Evolutionary conservation across 306 rosid species (phyloP).

Genomic region (Inga laurina): DNA sequence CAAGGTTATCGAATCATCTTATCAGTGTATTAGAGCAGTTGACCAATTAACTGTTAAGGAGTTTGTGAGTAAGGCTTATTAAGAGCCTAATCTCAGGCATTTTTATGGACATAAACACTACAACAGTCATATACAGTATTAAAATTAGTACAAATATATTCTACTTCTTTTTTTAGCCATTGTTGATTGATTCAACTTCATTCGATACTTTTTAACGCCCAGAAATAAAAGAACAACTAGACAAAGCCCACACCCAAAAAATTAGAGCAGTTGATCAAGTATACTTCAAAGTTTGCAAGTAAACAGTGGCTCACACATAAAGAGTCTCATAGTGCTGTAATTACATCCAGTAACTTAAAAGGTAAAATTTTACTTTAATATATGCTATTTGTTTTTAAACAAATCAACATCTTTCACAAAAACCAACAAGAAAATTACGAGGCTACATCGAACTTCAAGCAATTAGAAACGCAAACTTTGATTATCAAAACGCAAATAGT

Average conservation of each 20-base stretch:
- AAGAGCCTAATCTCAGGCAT: neutral
- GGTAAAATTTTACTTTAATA: neutral
- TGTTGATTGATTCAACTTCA: neutral
- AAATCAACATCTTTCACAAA: neutral
- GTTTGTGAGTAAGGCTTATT: neutral
- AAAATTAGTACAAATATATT: neutral
- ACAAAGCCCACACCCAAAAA: neutral
- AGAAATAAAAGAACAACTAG: neutral
- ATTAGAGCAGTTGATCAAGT: neutral
- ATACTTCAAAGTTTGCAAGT: neutral
- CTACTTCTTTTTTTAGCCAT: neutral
- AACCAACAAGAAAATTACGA: constrained; percentile 3
- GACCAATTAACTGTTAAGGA: neutral
- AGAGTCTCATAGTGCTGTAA: neutral
- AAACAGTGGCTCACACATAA: neutral
- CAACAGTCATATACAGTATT: neutral
- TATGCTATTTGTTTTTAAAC: neutral
- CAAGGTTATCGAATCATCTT: neutral
- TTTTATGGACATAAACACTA: neutral
- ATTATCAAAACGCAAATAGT: neutral
- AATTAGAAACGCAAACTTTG: neutral
- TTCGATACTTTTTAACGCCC: neutral
- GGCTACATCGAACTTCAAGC: neutral
- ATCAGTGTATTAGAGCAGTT: neutral
- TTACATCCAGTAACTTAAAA: neutral